Evolutionary conservation across 768 basidiomycete species (phyloP).

Genomic region (Infundibulicybe gibba): DNA sequence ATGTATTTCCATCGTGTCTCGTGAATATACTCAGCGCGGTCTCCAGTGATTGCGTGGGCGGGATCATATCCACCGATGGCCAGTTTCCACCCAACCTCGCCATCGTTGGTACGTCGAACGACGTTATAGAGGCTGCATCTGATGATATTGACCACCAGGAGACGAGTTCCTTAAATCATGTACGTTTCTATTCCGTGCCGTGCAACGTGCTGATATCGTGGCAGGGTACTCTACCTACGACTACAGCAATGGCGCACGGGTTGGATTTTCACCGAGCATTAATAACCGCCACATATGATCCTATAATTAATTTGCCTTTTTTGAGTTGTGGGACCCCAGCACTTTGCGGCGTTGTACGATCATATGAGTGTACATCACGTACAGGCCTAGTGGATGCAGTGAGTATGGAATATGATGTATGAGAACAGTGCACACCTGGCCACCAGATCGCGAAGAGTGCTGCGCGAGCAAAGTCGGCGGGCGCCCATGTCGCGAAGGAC

Average conservation of each 20-base stretch:
- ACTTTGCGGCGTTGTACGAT: slow-evolving; percentile 3
- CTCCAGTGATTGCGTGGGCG: slow-evolving; percentile 50
- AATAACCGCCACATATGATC: slow-evolving; percentile 32
- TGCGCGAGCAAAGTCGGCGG: slow-evolving; percentile 54
- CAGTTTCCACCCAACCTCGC: slow-evolving; percentile 49
- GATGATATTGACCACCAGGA: slow-evolving; percentile 23
- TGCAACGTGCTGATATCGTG: not conserved
- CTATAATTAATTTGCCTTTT: not conserved
- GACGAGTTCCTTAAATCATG: slow-evolving; percentile 69
- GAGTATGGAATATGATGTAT: slow-evolving; percentile 1
- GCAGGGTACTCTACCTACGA: slow-evolving; percentile 63
- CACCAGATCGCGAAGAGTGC: slow-evolving; percentile 80
- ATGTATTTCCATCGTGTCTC: not conserved
- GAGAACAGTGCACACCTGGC: slow-evolving; percentile 55
- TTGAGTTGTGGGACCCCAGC: not conserved
- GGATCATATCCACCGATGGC: slow-evolving; percentile 42
- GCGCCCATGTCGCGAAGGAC: slow-evolving; percentile 44
- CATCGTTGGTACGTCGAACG: slow-evolving; percentile 45
- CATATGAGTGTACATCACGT: slow-evolving; percentile 4
- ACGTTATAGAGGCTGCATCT: not conserved
- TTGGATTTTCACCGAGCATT: slow-evolving; percentile 57
- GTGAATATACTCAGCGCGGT: not conserved
- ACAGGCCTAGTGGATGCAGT: slow-evolving; percentile 8
- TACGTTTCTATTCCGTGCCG: slow-evolving; percentile 23
- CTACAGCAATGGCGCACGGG: slow-evolving; percentile 46